A percentile compares a stretch with the other conserved stretches of the same genome.
phyloP scores from a whole-genome alignment of 2,329 filamentous ascomycete species.

The Berkeleyomyces basicola region DNA sequence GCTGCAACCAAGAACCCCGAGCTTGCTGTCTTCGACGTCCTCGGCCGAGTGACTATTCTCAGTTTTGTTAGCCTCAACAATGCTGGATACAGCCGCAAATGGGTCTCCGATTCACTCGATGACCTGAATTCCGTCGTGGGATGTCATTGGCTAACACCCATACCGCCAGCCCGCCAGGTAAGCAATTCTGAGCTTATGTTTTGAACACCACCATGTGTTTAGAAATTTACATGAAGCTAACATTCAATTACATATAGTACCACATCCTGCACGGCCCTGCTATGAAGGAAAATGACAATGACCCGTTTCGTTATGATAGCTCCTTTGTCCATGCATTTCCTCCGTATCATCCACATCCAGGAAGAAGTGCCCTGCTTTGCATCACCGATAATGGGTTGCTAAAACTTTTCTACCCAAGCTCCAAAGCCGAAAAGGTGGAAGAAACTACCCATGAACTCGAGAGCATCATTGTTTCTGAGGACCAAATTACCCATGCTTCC shows the following conservation, averaged over 20 bases:
- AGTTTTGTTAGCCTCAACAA: conserved; percentile 60
- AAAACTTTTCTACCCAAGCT: conserved; percentile 62
- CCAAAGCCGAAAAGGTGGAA: conserved; percentile 47
- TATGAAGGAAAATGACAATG: conserved; percentile 43
- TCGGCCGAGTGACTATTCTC: conserved; percentile 61
- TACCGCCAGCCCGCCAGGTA: conserved; percentile 29
- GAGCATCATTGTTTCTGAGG: conserved; percentile 52
- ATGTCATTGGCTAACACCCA: conserved; percentile 64
- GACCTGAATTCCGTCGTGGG: conserved; percentile 68
- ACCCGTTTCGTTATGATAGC: conserved; percentile 44
- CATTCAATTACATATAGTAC: not conserved
- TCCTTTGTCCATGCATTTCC: conserved; percentile 49
- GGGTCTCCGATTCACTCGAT: conserved; percentile 51
- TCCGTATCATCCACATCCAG: conserved; percentile 54
- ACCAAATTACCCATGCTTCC: conserved; percentile 65
- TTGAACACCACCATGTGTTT: not conserved
- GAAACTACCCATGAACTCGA: conserved; percentile 62
- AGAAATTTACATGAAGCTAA: not conserved
- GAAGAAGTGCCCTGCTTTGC: conserved; percentile 58
- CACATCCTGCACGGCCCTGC: conserved; percentile 42
- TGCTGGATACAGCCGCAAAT: conserved; percentile 43
- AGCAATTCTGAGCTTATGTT: not conserved
- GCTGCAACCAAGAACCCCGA: conserved; percentile 56
- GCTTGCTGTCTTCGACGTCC: conserved; percentile 65
- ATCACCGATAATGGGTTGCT: conserved; percentile 60